Evolutionary conservation across 1,139 yeast species (phyloP).

Genomic region (Taiozyma onychis): DNA sequence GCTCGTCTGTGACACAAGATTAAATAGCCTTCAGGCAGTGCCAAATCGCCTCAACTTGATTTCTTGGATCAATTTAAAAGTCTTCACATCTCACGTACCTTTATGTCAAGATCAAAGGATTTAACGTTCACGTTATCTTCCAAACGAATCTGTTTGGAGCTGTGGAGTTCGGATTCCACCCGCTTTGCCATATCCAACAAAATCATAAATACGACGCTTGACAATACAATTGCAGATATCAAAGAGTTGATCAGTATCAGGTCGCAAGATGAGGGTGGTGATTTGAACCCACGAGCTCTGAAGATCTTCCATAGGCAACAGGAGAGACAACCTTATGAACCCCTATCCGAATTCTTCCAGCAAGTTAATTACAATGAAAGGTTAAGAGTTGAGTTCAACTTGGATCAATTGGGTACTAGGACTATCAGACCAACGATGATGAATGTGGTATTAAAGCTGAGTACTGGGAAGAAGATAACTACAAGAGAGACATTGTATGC

Average conservation of each 20-base stretch:
- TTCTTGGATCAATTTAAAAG: background rate
- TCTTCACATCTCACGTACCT: background rate
- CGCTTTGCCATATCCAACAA: conserved; percentile 12
- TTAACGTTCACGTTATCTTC: conserved; percentile 14
- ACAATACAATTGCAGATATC: conserved; percentile 22
- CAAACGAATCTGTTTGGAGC: conserved; percentile 7
- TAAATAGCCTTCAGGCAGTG: background rate
- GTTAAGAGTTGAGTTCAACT: conserved; percentile 15
- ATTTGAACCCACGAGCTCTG: conserved; percentile 16
- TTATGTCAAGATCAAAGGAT: conserved; percentile 7
- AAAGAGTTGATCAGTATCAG: conserved; percentile 20
- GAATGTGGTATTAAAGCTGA: conserved; percentile 14
- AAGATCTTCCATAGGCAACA: conserved; percentile 7
- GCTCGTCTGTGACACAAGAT: background rate
- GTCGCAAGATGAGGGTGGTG: conserved; percentile 12
- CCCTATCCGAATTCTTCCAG: conserved; percentile 6
- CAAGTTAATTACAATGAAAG: conserved; percentile 1
- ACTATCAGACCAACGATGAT: conserved; percentile 11
- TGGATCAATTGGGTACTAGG: conserved; percentile 4
- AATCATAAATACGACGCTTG: conserved; percentile 18
- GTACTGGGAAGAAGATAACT: conserved; percentile 15
- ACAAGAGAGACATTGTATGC: conserved; percentile 11
- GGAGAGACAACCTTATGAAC: conserved; percentile 12
- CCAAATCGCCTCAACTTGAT: background rate
- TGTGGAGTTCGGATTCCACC: conserved; percentile 17